Evolutionary conservation across 2,329 filamentous ascomycete genomes (phyloP), one percentile per base, ranked within the genome.

Genomic region (Fusarium sp.): DNA sequence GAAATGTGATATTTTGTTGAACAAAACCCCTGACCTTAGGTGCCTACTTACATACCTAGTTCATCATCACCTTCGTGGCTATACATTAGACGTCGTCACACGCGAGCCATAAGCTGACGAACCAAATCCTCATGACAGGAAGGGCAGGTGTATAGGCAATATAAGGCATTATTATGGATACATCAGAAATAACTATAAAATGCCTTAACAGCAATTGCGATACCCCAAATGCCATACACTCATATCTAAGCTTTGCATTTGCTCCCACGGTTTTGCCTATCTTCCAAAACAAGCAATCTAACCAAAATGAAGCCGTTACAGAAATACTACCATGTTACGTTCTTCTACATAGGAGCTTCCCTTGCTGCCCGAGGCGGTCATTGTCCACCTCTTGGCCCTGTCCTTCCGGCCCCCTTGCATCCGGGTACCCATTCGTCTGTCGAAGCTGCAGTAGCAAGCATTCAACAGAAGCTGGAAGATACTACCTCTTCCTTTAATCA

Each of bases 301-400:
- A 11, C 5, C 10, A 15, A 3, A 0, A 59, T 59, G 54, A 59
- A 32, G 8, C 4, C 1, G 1, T 11, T 53, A 8, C 9, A 7
- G 1, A 12, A 34, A 6, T 53, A 4, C 3, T 2, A 19, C 19
- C 19, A 19, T 53, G 0, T 26, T 1, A 7, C 13, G 0, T 46
- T 15, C 3, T 5, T 59, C 1, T 51, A 59, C 7, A 15, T 47
- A 0, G 35, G 46, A 1, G 15, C 13, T 2, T 62, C 53, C 1
- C 9, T 58, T 1, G 59, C 59, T 9, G 59, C 28, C 6, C 34
- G 58, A 1, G 59, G 59, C 7, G 59, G 59, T 1, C 59, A 63
- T 3, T 63, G 59, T 13, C 59, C 59, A 1, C 59, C 58, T 3
- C 53, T 63, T 0, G 59, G 59, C 0, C 53, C 58, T 0, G 59